These are phyloP conservation scores for Apiospora hydei DNA, from an alignment of 2,329 filamentous ascomycete genomes.

Conservation along the genomic window DNA sequence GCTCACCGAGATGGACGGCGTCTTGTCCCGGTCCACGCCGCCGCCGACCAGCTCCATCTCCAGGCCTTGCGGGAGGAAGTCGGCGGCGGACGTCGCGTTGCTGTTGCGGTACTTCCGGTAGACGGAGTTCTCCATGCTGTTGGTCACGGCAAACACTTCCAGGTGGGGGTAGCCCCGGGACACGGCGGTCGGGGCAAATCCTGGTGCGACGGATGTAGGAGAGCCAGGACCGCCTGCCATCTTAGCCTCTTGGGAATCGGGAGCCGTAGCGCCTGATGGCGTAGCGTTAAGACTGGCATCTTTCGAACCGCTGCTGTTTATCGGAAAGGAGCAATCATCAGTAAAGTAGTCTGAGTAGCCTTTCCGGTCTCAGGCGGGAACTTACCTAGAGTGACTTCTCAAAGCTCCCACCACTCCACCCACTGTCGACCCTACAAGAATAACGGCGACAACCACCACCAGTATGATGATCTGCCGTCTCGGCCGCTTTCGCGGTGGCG, in stretches of 20 bases:
- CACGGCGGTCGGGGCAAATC: slow-evolving; percentile 6
- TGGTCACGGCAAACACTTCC: slow-evolving; percentile 5
- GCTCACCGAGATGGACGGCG: not conserved
- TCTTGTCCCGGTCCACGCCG: not conserved
- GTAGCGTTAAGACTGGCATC: not conserved
- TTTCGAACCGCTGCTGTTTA: not conserved
- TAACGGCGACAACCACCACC: not conserved
- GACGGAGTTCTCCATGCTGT: not conserved
- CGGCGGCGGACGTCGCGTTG: not conserved
- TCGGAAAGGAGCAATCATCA: not conserved
- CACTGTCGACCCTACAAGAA: not conserved
- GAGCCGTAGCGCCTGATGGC: not conserved
- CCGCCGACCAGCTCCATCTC: slow-evolving; percentile 15
- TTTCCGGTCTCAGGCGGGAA: not conserved
- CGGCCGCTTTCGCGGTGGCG: not conserved
- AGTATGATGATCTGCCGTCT: not conserved
- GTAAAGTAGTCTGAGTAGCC: not conserved
- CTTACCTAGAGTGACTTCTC: not conserved
- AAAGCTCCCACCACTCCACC: slow-evolving; percentile 2
- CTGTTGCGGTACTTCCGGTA: slow-evolving; percentile 20
- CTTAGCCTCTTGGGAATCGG: not conserved
- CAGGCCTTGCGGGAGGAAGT: not conserved
- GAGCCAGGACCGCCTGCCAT: slow-evolving; percentile 7
- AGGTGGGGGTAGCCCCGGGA: not conserved
- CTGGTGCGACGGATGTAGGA: slow-evolving; percentile 10